Percentiles rank a stretch among this genome's conserved stretches.
Conservation (phyloP, 768 basidiomycete genomes). For the Boletus reticulatus region DNA sequence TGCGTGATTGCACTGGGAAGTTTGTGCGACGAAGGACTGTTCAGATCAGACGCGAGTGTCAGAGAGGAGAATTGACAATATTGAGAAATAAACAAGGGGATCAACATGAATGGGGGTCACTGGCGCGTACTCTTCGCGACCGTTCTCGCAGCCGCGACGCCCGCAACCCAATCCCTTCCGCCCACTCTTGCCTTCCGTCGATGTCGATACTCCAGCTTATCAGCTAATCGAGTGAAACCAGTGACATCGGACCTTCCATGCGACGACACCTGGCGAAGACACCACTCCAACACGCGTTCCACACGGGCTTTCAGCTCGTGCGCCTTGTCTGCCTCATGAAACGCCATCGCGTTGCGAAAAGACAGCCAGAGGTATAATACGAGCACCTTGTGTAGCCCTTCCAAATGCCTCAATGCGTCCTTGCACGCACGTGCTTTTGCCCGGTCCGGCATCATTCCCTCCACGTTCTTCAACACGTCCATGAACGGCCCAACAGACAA, state of each 20-base stretch:
- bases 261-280: constrained; percentile 42
- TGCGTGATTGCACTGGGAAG: not conserved
- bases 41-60: too few relatives aligned
- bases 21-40: too few relatives aligned
- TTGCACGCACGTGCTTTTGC: constrained; percentile 3
- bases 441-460: constrained; percentile 21
- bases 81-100: not conserved
- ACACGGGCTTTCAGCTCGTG: constrained; percentile 54
- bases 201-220: constrained; percentile 22
- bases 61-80: not conserved
- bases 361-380: constrained; percentile 85
- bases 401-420: constrained; percentile 42
- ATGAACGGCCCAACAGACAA: constrained; percentile 23
- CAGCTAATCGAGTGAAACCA: not conserved
- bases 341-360: constrained; percentile 67
- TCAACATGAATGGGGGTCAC: not conserved
- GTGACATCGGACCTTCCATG: constrained; percentile 1
- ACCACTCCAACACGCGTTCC: constrained; percentile 69
- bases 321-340: constrained; percentile 53
- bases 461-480: constrained; percentile 19
- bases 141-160: constrained; percentile 21
- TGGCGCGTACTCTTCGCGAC: constrained; percentile 10
- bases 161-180: constrained; percentile 12
- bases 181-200: constrained; percentile 11
- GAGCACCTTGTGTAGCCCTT: constrained; percentile 73